Base-by-base conservation (phyloP, 2,329 filamentous ascomycete species). In the Fusarium cicatricum region DNA sequence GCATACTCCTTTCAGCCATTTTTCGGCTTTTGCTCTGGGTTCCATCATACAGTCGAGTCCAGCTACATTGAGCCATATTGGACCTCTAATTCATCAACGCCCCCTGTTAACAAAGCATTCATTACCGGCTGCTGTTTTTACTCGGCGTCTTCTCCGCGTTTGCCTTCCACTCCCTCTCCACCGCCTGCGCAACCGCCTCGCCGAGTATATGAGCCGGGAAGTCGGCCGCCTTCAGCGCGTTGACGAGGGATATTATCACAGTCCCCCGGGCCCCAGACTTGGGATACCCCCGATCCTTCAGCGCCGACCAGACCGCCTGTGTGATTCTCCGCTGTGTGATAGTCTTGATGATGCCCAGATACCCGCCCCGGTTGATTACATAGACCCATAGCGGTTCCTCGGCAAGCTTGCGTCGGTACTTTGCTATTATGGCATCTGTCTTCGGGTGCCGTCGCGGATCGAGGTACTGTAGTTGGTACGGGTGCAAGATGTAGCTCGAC, bases 331-430 rank as follows among this genome's bases (percentile, higher is more conserved):
- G 58, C 52, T 60, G 55, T 11, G 66, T 62, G 15, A 68, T 44
- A 16, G 46, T 57, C 26, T 67, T 65, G 19, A 75, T 70, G 4
- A 75, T 60, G 7, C 62, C 52, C 10, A 57, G 53, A 9, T 43
- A 41, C 10, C 45, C 55, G 3, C 52, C 50, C 11, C 42, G 28
- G 15, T 23, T 23, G 16, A 68, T 65, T 2, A 65, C 55, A 34
- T 72, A 62, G 9, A 75, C 50, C 75, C 75, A 77, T 14, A 77
- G 59, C 26, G 73, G 70, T 33, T 71, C 54, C 17, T 71, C 57
- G 10, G 44, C 44, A 4, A 61, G 16, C 51, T 67, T 72, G 2
- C 51, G 55, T n/a, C 62, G 66, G 51, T 73, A 74, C 19, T 66
- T 60, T 28, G 49, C 42, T 42, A 69, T 67, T n/a, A 69, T 55